Evolutionary conservation across 306 rosid species (phyloP), one percentile per base, ranked within the genome.

Genomic region (Cercis canadensis): DNA sequence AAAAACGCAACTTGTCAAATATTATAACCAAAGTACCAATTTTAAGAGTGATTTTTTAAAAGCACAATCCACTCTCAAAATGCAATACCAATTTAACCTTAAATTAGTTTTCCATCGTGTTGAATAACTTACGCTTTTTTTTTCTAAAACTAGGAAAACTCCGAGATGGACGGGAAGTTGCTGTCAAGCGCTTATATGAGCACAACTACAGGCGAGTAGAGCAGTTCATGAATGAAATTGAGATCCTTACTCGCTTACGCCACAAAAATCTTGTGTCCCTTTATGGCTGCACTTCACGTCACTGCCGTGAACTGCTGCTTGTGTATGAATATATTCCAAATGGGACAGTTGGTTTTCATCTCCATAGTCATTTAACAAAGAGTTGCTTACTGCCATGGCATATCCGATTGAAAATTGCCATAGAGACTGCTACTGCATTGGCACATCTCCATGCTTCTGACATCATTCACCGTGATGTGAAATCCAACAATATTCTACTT

Each of bases 91-190:
- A n/a, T n/a, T n/a, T n/a, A n/a, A 24, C 33, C 3, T 9, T 52
- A 14, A 1, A 13, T 18, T 37, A 0, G 7, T 14, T 11, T 21
- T 49, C 6, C 71, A 73, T 19, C 44, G 15, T 53, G 53, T 18
- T 67, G 4, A 75, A 32, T 7, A 39, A 32, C 17, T n/a, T 58
- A n/a, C 57, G 64, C 10, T 66, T 18, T 17, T 34, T 57, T 40
- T 4, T 4, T 36, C 32, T 21, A 57, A n/a, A 21, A 67, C 6
- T 60, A 92, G 96, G 98, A 10, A 83, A 78, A 78, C 92, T 92
- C 40, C 72, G 44, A 37, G 98, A 92, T 67, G 96, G 95, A 31
- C 56, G 92, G 37, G 95, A 88, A 88, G 92, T 90, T 58, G 92
- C 92, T 3, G 86, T 90, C 17, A 90, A 88, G 83, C 84, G 80